A percentile compares a stretch with the other conserved stretches of the same genome.
Conservation (phyloP, 768 basidiomycete genomes). For the Pleurotus platypus region DNA sequence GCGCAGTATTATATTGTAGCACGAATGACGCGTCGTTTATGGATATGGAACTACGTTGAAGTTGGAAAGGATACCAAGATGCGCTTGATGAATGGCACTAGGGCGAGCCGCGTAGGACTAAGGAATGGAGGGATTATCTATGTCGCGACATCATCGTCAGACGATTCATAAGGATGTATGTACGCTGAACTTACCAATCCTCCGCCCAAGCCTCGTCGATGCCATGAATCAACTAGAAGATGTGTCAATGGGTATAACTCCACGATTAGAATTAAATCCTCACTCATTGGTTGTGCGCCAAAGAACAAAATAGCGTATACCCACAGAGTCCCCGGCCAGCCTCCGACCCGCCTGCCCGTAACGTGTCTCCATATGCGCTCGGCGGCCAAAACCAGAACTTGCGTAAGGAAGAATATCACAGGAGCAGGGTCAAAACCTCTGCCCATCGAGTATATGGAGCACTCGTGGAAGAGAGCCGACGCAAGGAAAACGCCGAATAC, state of each 20-base stretch:
- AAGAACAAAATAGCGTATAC: conserved; percentile 62
- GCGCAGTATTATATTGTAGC: too few relatives aligned
- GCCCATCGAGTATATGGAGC: conserved; percentile 60
- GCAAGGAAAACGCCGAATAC: conserved; percentile 73
- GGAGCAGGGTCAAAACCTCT: conserved; percentile 54
- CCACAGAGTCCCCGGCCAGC: conserved; percentile 62
- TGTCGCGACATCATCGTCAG: not conserved
- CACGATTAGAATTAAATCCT: conserved; percentile 20
- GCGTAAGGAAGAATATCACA: conserved; percentile 63
- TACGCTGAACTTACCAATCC: conserved; percentile 28
- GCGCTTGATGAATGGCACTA: conserved; percentile 23
- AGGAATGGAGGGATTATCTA: conserved; percentile 52
- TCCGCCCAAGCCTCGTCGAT: conserved; percentile 65
- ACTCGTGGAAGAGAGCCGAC: conserved; percentile 75
- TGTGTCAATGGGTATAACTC: conserved; percentile 4
- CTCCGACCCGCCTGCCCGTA: conserved; percentile 60
- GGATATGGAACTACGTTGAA: too few relatives aligned
- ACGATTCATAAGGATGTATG: not conserved
- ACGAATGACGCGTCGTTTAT: too few relatives aligned
- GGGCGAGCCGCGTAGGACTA: conserved; percentile 49
- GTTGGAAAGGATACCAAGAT: too few relatives aligned
- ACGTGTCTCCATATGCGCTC: conserved; percentile 59
- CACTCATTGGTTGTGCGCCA: conserved; percentile 62
- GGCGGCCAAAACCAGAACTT: conserved; percentile 56
- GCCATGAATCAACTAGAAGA: conserved; percentile 65